Base-by-base conservation (phyloP, 169 alveolate genomes). In the Cryptosporidium parvum region DNA sequence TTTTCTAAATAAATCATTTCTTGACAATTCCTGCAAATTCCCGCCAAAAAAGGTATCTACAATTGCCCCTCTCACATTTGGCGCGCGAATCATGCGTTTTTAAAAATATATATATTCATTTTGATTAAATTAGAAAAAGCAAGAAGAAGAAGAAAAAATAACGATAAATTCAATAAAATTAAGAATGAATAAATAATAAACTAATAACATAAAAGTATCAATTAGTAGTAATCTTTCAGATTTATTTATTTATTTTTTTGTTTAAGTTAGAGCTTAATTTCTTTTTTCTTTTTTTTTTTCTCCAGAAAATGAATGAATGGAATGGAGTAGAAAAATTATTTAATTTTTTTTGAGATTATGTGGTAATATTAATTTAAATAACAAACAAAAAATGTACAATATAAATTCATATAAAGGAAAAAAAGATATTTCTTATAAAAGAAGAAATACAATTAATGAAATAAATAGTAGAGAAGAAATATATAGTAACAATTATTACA, bases 1-100 rank as follows among this genome's bases (percentile, higher is more conserved):
- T 33, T 65, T 65, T 65, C 10, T 33, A n/a, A 9, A 21, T n/a
- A 8, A 65, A 35, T 33, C 72, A 65, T 14, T 5, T 7, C 0
- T 65, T 31, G 44, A 31, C 23, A 31, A 14, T 65, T 26, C 8
- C 0, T 14, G 10, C 72, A 26, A 10, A 0, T 59, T 59, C 31
- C 72, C 72, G 72, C 72, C 72, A 31, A 37, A 12, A 65, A 31
- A 65, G 69, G 69, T 65, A 65, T n/a, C 72, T 33, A 3, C 31
- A 39, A n/a, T 3, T 8, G 18, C 52, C 72, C 72, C 72, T 65
- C 72, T 31, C 4, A 35, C 2, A 7, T 26, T 33, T 33, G 72
- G 72, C 72, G 72, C 72, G 53, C 44, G 37, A 56, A 23, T 23
- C 67, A 56, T 23, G 67, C 37, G 29, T 26, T 23, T 26, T n/a